Conservation (phyloP, 495 filamentous ascomycete genomes). For the Talaromyces adpressus region DNA sequence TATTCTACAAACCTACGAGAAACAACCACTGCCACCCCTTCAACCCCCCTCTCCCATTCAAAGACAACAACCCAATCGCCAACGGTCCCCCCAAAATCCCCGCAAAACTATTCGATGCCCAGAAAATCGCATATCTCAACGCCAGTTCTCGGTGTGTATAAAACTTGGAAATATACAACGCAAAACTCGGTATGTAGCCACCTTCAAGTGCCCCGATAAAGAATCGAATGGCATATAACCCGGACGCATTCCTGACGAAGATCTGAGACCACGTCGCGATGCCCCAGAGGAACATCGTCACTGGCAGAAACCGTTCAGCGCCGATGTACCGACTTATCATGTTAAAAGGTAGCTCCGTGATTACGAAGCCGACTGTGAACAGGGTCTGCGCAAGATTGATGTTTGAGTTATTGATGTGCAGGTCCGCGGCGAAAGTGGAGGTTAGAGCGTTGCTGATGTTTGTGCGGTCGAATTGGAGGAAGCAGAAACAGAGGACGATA, state of each 20-base stretch:
- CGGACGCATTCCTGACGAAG: slow-evolving; percentile 24
- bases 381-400: slow-evolving; percentile 6
- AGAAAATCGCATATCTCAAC: slow-evolving; percentile 5
- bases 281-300: slow-evolving; percentile 17
- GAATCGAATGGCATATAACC: slow-evolving; percentile 27
- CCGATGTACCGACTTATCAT: slow-evolving; percentile 15
- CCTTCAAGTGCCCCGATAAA: slow-evolving; percentile 30
- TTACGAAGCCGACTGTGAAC: slow-evolving; percentile 4
- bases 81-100: slow-evolving; percentile 8
- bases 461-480: slow-evolving; percentile 8
- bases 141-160: slow-evolving; percentile 6
- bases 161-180: slow-evolving; percentile 28
- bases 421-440: not conserved
- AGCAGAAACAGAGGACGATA: slow-evolving; percentile 8
- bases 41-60: not conserved
- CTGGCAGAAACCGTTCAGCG: slow-evolving; percentile 14
- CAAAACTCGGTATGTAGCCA: slow-evolving; percentile 33
- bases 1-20: slow-evolving; percentile 3
- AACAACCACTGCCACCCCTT: slow-evolving; percentile 8
- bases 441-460: slow-evolving; percentile 8
- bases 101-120: slow-evolving; percentile 8
- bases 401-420: not conserved
- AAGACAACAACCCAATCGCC: slow-evolving; percentile 2
- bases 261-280: slow-evolving; percentile 16
- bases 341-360: slow-evolving; percentile 7